A percentile compares a stretch with the other conserved stretches of the same genome.
phyloP scores from a whole-genome alignment of 2,329 filamentous ascomycete species.

The Colletotrichum coccodes region DNA sequence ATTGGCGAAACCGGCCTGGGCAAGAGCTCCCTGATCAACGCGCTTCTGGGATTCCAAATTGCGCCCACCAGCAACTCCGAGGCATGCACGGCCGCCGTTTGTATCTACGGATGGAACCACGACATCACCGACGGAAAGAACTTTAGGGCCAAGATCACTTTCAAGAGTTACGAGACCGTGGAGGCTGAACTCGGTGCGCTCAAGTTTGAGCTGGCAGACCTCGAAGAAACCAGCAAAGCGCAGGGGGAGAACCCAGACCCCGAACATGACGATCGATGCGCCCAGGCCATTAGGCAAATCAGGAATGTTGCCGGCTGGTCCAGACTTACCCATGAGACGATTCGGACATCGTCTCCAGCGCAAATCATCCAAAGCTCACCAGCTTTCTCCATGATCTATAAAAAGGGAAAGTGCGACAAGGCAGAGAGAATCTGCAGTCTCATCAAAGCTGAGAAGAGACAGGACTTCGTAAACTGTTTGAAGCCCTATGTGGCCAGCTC shows the following conservation, averaged over 20 bases:
- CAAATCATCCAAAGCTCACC: conserved; percentile 5
- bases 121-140: neutral
- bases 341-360: neutral
- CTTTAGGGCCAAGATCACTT: conserved; percentile 14
- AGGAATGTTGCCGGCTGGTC: conserved; percentile 27
- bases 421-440: neutral
- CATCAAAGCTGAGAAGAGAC: neutral
- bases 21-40: conserved; percentile 33
- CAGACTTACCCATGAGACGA: neutral
- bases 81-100: conserved; percentile 35
- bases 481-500: conserved; percentile 29
- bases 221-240: neutral
- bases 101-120: conserved; percentile 26
- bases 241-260: neutral
- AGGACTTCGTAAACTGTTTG: conserved; percentile 4
- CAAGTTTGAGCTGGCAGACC: conserved; percentile 14
- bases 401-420: neutral
- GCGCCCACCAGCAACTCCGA: conserved; percentile 31
- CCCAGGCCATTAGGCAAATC: conserved; percentile 10
- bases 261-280: neutral
- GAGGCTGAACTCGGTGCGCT: conserved; percentile 26
- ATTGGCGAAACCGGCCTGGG: conserved; percentile 33
- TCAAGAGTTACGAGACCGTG: conserved; percentile 30
- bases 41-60: conserved; percentile 18
- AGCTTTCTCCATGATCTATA: neutral